phyloP scores from a whole-genome alignment of 192 early-diverging fungal species.

The Bifiguratus adelaidae region DNA sequence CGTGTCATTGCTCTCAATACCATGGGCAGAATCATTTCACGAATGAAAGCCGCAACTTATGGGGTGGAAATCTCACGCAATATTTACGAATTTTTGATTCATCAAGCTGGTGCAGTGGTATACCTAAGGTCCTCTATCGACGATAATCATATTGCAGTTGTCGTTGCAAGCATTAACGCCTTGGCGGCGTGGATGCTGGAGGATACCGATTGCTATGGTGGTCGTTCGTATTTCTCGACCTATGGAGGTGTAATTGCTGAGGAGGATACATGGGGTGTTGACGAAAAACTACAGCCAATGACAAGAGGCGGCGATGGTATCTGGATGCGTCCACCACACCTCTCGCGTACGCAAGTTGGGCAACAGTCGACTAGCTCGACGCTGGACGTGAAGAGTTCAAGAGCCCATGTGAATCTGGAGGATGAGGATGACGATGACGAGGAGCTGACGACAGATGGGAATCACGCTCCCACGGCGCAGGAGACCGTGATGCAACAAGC shows the following conservation, averaged over 20 bases:
- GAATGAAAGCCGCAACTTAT: conserved; percentile 22
- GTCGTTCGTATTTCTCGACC: too few species aligned
- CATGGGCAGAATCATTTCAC: conserved; percentile 45
- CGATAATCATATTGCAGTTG: conserved; percentile 46
- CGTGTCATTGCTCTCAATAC: conserved; percentile 54
- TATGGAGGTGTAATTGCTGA: too few species aligned
- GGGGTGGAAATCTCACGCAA: conserved; percentile 12
- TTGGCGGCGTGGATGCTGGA: conserved; percentile 29
- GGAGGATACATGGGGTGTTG: conserved; percentile 2
- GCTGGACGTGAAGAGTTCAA: too few species aligned
- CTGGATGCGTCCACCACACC: conserved; percentile 13
- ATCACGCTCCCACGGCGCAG: too few species aligned
- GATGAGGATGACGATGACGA: conserved; percentile 13
- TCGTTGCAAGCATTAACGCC: conserved; percentile 34
- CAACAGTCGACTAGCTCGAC: too few species aligned
- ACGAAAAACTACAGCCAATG: conserved; percentile 8
- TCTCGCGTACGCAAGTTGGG: too few species aligned
- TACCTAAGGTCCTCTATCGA: conserved; percentile 57
- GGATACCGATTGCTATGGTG: not conserved
- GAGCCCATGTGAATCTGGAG: too few species aligned
- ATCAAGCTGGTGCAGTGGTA: conserved; percentile 27
- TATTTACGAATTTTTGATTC: conserved; percentile 21
- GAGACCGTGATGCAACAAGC: conserved; percentile 28
- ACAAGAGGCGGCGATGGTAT: conserved; percentile 24
- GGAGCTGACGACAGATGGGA: conserved; percentile 23